Base-by-base conservation (phyloP, 495 filamentous ascomycete species). In the Massariosphaeria phaeospora region DNA sequence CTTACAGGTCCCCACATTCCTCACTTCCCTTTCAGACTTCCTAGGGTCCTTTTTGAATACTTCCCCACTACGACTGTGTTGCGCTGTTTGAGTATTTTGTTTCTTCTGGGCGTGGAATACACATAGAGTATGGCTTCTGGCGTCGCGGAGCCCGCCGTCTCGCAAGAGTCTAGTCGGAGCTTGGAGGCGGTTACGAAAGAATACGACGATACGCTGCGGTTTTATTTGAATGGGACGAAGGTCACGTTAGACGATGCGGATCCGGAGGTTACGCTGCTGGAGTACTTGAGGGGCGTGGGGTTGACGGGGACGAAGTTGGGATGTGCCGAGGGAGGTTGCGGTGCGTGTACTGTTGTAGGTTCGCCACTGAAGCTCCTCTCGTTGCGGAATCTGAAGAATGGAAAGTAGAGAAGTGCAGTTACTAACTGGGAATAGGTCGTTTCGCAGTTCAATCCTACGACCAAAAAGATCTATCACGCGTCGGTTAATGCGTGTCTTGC, bases 221-320 rank as follows among this genome's bases (percentile, higher is more conserved):
- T 98, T 73, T 96, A 90, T 69, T 82, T 98, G 26, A 98, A 98
- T 67, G 91, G 91, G 48, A 93, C 93, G n/a, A 87, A 85, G 52
- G 85, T 96, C 38, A 76, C 81, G 1, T 74, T 97, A 7, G 88
- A 95, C 55, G 61, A 67, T 39, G 79, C 85, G 0, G 88, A 96
- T 64, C 91, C 91, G 0, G 91, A 96, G 62, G 73, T 93, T n/a
- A 97, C 91, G 0, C 76, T 97, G 12, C 76, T 97, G 2, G 90
- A 96, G 69, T 97, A 96, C 62, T 76, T 97, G 29, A 76, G 91
- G 38, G 89, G 89, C 7, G 86, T 96, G 57, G 91, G 91, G 0
- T 73, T 96, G 41, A 97, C 91, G 27, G 72, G 72, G 17, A 79
- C 76, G 0, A 75, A 77, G 54, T 62, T 79, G 8, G 85, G 85